These are phyloP conservation scores for Ophiostoma quercus DNA, from an alignment of 2,329 filamentous ascomycete species.

Conservation along the genomic window DNA sequence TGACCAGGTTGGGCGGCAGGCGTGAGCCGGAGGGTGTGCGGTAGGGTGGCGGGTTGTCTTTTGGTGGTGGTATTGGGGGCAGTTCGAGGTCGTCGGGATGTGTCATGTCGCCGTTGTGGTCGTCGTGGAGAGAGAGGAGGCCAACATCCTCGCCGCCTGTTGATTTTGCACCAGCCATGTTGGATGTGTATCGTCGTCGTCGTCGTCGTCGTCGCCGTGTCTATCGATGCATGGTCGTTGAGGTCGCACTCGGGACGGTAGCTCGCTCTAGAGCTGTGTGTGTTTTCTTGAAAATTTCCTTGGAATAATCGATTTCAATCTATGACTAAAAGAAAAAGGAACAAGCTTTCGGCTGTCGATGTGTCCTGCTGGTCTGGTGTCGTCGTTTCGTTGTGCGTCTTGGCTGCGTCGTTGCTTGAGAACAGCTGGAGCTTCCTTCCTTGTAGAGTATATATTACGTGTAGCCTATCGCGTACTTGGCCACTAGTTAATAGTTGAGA, in stretches of 20 bases:
- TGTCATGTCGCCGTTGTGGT: neutral
- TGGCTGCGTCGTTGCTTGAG: neutral
- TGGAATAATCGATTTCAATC: neutral
- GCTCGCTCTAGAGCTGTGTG: neutral
- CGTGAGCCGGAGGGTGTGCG: constrained; percentile 17
- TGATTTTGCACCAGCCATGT: neutral
- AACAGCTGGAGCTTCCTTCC: constrained; percentile 10
- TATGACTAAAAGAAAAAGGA: neutral
- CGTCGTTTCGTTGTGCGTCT: neutral
- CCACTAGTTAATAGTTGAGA: neutral
- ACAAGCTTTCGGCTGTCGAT: constrained; percentile 1
- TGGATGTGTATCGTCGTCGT: constrained; percentile 2
- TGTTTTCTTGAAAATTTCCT: neutral
- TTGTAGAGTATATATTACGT: neutral
- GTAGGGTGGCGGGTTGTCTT: constrained; percentile 14
- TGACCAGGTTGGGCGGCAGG: constrained; percentile 18
- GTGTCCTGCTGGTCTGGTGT: neutral
- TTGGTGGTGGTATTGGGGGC: constrained; percentile 16
- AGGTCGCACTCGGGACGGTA: neutral
- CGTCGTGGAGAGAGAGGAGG: neutral
- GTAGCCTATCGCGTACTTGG: neutral
- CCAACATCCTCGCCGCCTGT: neutral
- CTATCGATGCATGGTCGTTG: constrained; percentile 12
- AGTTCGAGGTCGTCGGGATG: constrained; percentile 2
- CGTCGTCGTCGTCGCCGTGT: neutral